Evolutionary conservation across 495 filamentous ascomycete genomes (phyloP).

Genomic region (Tuber microsphaerosporum): DNA sequence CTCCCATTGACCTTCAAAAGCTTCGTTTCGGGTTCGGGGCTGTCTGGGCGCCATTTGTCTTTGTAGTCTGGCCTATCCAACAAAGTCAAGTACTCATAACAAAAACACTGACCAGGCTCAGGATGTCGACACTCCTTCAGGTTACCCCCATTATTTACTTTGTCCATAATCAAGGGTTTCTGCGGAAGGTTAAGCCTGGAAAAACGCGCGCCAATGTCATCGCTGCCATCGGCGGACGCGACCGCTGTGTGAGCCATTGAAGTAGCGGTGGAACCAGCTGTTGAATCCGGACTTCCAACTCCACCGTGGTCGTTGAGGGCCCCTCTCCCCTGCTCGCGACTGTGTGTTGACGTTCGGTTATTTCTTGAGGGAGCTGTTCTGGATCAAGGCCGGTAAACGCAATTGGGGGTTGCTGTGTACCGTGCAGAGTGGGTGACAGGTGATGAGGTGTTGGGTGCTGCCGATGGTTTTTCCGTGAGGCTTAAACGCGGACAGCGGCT

Average conservation of each 20-base stretch:
- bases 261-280: slow-evolving; percentile 10
- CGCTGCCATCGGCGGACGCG: slow-evolving; percentile 33
- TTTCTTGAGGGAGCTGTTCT: slow-evolving; percentile 7
- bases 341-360: slow-evolving; percentile 8
- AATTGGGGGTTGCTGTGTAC: slow-evolving; percentile 9
- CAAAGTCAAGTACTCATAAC: slow-evolving; percentile 40
- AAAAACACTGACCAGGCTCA: slow-evolving; percentile 31
- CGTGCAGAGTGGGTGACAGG: not conserved
- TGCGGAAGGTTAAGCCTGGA: slow-evolving; percentile 34
- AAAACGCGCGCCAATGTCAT: slow-evolving; percentile 41
- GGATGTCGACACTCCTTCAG: slow-evolving; percentile 21
- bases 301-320: not conserved
- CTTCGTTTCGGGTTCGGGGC: slow-evolving; percentile 30
- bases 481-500: slow-evolving; percentile 37
- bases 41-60: slow-evolving; percentile 39
- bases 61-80: slow-evolving; percentile 36
- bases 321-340: slow-evolving; percentile 6
- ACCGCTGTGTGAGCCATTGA: slow-evolving; percentile 40
- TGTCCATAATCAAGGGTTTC: slow-evolving; percentile 39
- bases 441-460: slow-evolving; percentile 16
- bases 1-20: slow-evolving; percentile 26
- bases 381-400: not conserved
- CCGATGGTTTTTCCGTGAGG: slow-evolving; percentile 32
- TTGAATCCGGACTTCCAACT: slow-evolving; percentile 5
- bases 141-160: slow-evolving; percentile 6